Evolutionary conservation across 1,284 basidiomycete species (phyloP), one percentile per base, ranked within the genome.

Genomic region (Cutaneotrichosporon sp.): DNA sequence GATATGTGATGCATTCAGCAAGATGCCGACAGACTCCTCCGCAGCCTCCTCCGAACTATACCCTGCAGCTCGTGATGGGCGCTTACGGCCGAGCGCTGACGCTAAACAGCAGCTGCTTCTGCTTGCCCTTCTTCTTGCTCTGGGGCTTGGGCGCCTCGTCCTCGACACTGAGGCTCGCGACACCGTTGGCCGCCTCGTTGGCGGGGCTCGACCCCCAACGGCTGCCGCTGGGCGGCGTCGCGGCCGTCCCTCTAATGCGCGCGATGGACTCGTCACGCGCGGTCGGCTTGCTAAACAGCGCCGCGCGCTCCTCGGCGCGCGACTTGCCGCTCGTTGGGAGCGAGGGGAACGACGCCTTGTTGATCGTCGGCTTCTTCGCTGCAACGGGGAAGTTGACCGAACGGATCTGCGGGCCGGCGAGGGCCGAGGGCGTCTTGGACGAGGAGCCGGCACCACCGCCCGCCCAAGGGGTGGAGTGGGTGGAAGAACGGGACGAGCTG

Each of bases 61-160:
- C n/a, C n/a, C n/a, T n/a, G n/a, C n/a, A n/a, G n/a, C n/a, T n/a
- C n/a, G n/a, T n/a, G n/a, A n/a, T n/a, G n/a, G n/a, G 13, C 5
- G 11, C 34, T 43, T 29, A 62, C 24, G 75, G 76, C 57, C 79
- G 67, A 11, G 78, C 75, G 56, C 76, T 78, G 36, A 81, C 77
- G 20, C 81, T 89, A 71, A 93, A 92, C 69, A 94, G 76, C 22
- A 87, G 88, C 81, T 93, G 89, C 79, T 92, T 92, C 74, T 87
- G 84, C 75, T 92, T 92, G 2, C 87, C 87, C 76, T 87, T 86
- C 67, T 86, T 86, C 66, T 66, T 70, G 10, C 50, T 36, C 22
- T 24, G 18, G 10, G 31, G 27, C 50, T 34, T 25, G 10, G 33
- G 42, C 18, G 46, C 27, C 7, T 22, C 54, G 31, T 63, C 66